Evolutionary conservation across 2,329 filamentous ascomycete species (phyloP).

Genomic region (Magnaporthiopsis incrustans): DNA sequence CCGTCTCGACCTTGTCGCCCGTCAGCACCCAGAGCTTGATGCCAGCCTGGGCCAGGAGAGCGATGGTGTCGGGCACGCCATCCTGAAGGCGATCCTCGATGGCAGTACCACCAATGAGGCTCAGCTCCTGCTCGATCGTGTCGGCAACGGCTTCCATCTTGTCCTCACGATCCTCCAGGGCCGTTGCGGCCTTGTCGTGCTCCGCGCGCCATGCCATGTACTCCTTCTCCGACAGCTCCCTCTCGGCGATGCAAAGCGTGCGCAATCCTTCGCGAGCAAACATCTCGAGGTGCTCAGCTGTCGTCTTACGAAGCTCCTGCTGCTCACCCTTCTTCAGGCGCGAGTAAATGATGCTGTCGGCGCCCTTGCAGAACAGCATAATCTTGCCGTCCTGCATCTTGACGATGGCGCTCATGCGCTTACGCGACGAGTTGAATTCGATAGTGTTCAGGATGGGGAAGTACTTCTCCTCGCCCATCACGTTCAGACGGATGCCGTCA

Average conservation of each 20-base stretch:
- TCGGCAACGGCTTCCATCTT: conserved; percentile 88
- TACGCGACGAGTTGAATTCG: conserved; percentile 94
- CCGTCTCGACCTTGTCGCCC: conserved; percentile 97
- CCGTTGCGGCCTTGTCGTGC: conserved; percentile 78
- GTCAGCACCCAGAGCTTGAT: conserved; percentile 99
- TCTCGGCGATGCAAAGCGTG: conserved; percentile 87
- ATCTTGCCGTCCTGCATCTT: conserved; percentile 89
- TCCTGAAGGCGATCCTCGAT: conserved; percentile 97
- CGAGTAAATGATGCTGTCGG: conserved; percentile 94
- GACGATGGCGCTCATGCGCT: conserved; percentile 96
- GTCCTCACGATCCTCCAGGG: conserved; percentile 81
- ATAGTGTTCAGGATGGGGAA: conserved; percentile 90
- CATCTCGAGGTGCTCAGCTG: conserved; percentile 91
- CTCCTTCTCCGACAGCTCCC: conserved; percentile 70
- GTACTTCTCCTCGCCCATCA: conserved; percentile 75
- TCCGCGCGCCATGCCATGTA: conserved; percentile 79
- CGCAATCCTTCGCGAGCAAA: conserved; percentile 92
- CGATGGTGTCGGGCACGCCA: conserved; percentile 92
- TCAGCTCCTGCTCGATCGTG: conserved; percentile 82
- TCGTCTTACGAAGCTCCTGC: conserved; percentile 69
- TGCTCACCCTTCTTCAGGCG: conserved; percentile 81
- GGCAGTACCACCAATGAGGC: conserved; percentile 83
- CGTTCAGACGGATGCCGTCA: conserved; percentile 77
- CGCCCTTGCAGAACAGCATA: conserved; percentile 91
- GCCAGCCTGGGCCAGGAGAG: conserved; percentile 80